A percentile compares a stretch with the other conserved stretches of the same genome.
Conservation (phyloP, 1,284 basidiomycete species). For the Trichosporon sp. region DNA sequence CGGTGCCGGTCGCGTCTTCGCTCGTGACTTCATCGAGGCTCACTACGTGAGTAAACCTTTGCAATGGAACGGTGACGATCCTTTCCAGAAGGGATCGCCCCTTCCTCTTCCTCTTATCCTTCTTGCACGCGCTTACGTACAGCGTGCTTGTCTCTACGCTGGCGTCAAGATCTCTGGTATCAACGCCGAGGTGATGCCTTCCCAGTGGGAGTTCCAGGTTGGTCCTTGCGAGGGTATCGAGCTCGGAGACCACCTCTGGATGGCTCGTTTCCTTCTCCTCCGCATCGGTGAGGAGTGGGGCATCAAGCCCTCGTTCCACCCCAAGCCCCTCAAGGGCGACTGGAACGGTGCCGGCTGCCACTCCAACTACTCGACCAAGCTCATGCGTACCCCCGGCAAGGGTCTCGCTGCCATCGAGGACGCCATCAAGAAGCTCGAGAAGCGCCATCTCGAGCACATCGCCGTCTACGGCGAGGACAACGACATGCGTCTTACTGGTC, state of each 20-base stretch:
- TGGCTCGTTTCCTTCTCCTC: constrained; percentile 87
- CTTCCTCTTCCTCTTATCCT: background rate
- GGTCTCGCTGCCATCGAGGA: constrained; percentile 92
- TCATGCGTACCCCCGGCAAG: constrained; percentile 78
- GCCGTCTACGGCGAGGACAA: constrained; percentile 97
- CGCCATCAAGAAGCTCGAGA: constrained; percentile 80
- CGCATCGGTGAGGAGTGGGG: constrained; percentile 98
- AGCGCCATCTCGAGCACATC: constrained; percentile 83
- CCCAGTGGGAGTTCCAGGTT: constrained; percentile 99
- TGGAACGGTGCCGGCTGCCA: constrained; percentile 99
- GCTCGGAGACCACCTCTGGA: constrained; percentile 98
- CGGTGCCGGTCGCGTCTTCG: constrained; percentile 93
- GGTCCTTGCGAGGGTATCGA: constrained; percentile 95
- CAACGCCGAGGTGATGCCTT: constrained; percentile 99
- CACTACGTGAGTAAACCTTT: constrained; percentile 61
- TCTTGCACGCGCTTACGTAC: constrained; percentile 6
- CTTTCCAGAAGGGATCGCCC: background rate
- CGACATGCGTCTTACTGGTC: constrained; percentile 83
- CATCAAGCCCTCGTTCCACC: constrained; percentile 91
- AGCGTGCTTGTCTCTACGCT: constrained; percentile 76
- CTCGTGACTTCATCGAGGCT: constrained; percentile 97
- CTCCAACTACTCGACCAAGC: constrained; percentile 88
- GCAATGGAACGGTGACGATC: background rate
- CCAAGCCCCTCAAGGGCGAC: constrained; percentile 93
- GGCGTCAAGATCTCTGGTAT: constrained; percentile 99